These are phyloP conservation scores for Ceratocystis cubensis DNA, from an alignment of 2,329 filamentous ascomycete species.

Conservation along the genomic window DNA sequence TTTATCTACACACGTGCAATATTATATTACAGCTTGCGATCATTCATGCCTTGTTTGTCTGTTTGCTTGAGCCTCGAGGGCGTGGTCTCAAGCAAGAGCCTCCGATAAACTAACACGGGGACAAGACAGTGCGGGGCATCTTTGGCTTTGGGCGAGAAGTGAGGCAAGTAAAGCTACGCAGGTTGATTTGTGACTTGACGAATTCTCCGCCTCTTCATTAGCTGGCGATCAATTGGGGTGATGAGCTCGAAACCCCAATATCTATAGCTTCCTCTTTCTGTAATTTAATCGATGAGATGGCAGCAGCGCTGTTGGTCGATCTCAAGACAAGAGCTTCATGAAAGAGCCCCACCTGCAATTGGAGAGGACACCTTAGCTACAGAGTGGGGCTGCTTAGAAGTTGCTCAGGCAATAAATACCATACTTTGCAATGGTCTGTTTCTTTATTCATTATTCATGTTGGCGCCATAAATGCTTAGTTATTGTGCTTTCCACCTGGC, in stretches of 20 bases:
- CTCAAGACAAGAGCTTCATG: not conserved
- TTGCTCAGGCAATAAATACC: not conserved
- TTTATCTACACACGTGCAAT: not conserved
- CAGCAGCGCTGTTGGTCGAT: not conserved
- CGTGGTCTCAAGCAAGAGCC: no score
- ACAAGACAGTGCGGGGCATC: no score
- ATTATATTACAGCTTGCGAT: no score
- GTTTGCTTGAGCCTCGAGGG: not conserved
- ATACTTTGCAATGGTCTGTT: not conserved
- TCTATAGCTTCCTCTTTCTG: not conserved
- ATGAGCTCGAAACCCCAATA: no score
- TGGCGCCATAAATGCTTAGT: not conserved
- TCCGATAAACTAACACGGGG: no score
- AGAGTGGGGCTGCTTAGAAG: not conserved
- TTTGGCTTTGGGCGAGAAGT: no score
- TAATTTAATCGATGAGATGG: not conserved
- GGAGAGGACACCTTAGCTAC: slow-evolving; percentile 8
- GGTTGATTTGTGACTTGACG: no score
- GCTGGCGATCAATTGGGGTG: no score
- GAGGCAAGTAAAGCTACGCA: no score
- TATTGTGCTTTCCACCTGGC: no score
- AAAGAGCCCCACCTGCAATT: not conserved
- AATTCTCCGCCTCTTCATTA: no score
- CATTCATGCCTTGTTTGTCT: no score
- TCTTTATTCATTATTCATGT: not conserved